Evolutionary conservation across 2,329 filamentous ascomycete species (phyloP).

Genomic region (Microdochium trichocladiopsis): DNA sequence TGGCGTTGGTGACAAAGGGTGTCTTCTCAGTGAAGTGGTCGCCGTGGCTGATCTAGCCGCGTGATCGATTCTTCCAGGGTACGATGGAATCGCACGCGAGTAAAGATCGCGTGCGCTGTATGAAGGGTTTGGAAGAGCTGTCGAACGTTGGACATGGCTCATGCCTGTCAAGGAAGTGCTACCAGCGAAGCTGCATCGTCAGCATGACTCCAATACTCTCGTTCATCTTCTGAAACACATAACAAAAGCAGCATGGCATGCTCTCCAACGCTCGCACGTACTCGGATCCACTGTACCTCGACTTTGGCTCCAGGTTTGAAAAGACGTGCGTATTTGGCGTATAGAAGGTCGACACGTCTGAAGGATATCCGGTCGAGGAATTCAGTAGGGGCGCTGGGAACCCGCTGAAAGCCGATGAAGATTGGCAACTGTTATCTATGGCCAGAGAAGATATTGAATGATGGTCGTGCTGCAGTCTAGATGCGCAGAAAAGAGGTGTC

Average conservation of each 20-base stretch:
- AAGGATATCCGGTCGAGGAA: slow-evolving; percentile 38
- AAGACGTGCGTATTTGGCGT: slow-evolving; percentile 35
- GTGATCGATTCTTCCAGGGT: slow-evolving; percentile 40
- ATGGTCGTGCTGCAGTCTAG: slow-evolving; percentile 49
- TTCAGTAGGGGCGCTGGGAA: slow-evolving; percentile 43
- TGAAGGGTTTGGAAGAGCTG: slow-evolving; percentile 44
- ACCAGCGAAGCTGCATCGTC: slow-evolving; percentile 29
- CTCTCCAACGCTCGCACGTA: slow-evolving; percentile 30
- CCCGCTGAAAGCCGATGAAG: slow-evolving; percentile 41
- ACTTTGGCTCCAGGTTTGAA: slow-evolving; percentile 43
- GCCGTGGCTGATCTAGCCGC: slow-evolving; percentile 45
- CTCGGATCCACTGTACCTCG: slow-evolving; percentile 44
- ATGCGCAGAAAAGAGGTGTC: slow-evolving; percentile 19
- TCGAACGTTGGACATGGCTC: slow-evolving; percentile 48
- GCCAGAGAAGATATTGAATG: slow-evolving; percentile 39
- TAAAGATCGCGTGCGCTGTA: slow-evolving; percentile 48
- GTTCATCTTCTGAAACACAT: too few species aligned
- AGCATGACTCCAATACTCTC: slow-evolving; percentile 6
- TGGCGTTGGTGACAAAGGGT: slow-evolving; percentile 45
- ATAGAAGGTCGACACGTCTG: slow-evolving; percentile 44
- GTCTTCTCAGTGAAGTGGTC: slow-evolving; percentile 36
- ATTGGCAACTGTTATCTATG: slow-evolving; percentile 44
- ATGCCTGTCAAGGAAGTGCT: slow-evolving; percentile 46
- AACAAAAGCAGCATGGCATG: slow-evolving; percentile 6
- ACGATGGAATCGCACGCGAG: slow-evolving; percentile 41